Evolutionary conservation across 257 asterid genomes (phyloP).

Genomic region (Eucommia ulmoides): DNA sequence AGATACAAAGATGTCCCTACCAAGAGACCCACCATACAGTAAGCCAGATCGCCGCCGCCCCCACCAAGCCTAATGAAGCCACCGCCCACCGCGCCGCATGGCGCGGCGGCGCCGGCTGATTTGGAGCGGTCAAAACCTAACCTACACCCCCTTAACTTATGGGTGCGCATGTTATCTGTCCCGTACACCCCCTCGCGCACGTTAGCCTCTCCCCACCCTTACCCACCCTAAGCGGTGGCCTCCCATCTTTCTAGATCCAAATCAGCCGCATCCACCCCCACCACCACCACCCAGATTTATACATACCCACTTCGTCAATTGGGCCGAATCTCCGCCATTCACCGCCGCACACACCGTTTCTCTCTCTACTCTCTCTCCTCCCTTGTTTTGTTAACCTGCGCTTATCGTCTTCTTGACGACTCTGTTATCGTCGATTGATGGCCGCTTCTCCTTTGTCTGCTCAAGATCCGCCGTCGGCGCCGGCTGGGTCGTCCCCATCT

Average conservation of each 20-base stretch:
- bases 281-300: slow-evolving; percentile 39
- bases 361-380: slow-evolving; percentile 5
- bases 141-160: no score
- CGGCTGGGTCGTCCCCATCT: slow-evolving; percentile 22
- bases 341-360: slow-evolving; percentile 10
- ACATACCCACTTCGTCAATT: slow-evolving; percentile 44
- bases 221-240: slow-evolving; percentile 59
- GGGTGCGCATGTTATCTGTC: no score
- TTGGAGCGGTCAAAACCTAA: no score
- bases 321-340: slow-evolving; percentile 33
- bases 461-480: slow-evolving; percentile 16
- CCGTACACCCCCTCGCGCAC: slow-evolving; percentile 65
- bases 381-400: not conserved
- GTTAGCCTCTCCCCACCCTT: slow-evolving; percentile 45
- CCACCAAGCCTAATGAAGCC: no score
- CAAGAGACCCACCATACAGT: no score
- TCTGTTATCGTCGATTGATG: slow-evolving; percentile 18
- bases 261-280: slow-evolving; percentile 28
- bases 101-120: no score
- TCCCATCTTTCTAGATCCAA: slow-evolving; percentile 51
- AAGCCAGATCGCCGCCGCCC: no score
- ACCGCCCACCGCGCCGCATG: no score
- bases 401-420: slow-evolving; percentile 11
- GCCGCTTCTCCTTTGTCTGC: slow-evolving; percentile 25
- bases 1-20: no score